Percentiles rank a stretch among this genome's conserved stretches.
Evolutionary conservation across 2,329 filamentous ascomycete species (phyloP).

Genomic region (Parascedosporium putredinis): DNA sequence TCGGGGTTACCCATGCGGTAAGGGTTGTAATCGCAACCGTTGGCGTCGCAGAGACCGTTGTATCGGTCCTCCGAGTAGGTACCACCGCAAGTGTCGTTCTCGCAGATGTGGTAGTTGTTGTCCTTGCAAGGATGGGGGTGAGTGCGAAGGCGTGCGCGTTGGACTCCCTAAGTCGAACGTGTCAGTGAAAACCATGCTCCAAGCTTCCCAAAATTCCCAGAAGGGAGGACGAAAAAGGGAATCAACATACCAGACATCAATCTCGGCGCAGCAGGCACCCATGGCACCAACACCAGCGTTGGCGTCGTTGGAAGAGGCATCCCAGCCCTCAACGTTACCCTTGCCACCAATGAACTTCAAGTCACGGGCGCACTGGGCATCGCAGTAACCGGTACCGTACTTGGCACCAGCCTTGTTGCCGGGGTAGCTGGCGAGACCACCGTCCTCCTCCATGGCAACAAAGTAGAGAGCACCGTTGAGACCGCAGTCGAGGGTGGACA

Average conservation of each 20-base stretch:
- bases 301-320: slow-evolving; percentile 37
- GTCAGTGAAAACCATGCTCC: too few species aligned
- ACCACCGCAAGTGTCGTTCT: slow-evolving; percentile 30
- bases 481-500: slow-evolving; percentile 52
- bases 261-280: slow-evolving; percentile 51
- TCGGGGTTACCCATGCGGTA: slow-evolving; percentile 50
- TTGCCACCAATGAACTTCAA: slow-evolving; percentile 39
- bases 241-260: slow-evolving; percentile 47
- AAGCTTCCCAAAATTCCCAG: too few species aligned
- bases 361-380: slow-evolving; percentile 33
- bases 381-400: slow-evolving; percentile 47
- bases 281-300: slow-evolving; percentile 42
- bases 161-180: slow-evolving; percentile 40
- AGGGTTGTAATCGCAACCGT: slow-evolving; percentile 56
- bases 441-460: slow-evolving; percentile 43
- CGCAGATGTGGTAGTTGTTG: slow-evolving; percentile 26
- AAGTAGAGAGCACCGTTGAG: slow-evolving; percentile 57
- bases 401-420: slow-evolving; percentile 36
- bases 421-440: slow-evolving; percentile 33
- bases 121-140: slow-evolving; percentile 46
- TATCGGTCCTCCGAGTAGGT: slow-evolving; percentile 40
- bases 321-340: slow-evolving; percentile 39
- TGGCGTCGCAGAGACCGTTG: slow-evolving; percentile 49
- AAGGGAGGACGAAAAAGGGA: too few species aligned
- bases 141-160: slow-evolving; percentile 45